Percentiles rank a stretch among this genome's conserved stretches.
These are phyloP conservation scores for Xylaria sp. DNA, from an alignment of 2,329 filamentous ascomycete genomes.

Conservation along the genomic window DNA sequence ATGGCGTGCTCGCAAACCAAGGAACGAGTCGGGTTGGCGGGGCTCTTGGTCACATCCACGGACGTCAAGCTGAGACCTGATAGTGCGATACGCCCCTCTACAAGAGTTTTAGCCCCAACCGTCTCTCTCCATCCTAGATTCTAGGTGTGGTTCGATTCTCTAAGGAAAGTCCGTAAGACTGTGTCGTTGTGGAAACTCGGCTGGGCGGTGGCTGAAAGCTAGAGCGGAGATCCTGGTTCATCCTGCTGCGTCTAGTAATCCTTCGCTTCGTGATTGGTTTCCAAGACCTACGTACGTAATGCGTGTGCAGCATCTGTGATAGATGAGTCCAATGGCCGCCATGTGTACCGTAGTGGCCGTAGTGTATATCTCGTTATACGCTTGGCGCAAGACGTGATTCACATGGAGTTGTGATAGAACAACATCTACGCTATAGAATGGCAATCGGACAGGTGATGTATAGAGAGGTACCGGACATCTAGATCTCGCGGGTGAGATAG, in stretches of 20 bases:
- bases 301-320: not conserved
- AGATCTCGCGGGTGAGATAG: not conserved
- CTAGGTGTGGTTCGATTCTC: not conserved
- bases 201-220: conserved; percentile 1
- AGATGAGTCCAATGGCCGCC: not conserved
- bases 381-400: not conserved
- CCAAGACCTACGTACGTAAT: conserved; percentile 1
- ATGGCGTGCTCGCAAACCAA: conserved; percentile 42
- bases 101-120: not conserved
- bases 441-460: too few relatives aligned
- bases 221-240: not conserved
- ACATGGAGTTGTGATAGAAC: not conserved
- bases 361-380: not conserved
- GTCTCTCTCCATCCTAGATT: not conserved
- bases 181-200: conserved; percentile 17
- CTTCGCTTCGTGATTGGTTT: conserved; percentile 13
- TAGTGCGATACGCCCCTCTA: not conserved
- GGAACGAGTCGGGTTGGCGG: conserved; percentile 10
- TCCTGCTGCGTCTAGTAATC: conserved; percentile 20
- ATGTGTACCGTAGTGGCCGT: not conserved
- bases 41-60: too few relatives aligned
- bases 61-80: conserved; percentile 1
- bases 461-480: too few relatives aligned
- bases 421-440: too few relatives aligned
- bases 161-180: conserved; percentile 7